Evolutionary conservation across 306 rosid species (phyloP).

Genomic region (Quercus agrifolia): DNA sequence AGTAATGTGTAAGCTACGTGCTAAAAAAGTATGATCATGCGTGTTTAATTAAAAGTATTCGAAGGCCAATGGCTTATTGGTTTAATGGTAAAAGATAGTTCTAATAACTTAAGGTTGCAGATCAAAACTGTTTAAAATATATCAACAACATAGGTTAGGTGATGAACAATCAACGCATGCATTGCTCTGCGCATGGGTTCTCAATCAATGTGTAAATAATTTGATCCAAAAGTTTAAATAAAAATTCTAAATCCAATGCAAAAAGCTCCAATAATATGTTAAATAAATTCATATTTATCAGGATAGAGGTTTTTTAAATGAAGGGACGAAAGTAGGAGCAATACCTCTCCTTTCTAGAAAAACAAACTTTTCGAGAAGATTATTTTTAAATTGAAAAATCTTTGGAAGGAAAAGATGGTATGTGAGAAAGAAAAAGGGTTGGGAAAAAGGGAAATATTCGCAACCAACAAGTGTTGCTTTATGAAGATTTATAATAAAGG

Average conservation of each 20-base stretch:
- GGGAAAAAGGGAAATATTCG: constrained; percentile 51
- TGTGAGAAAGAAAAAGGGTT: constrained; percentile 13
- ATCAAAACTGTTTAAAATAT: no score
- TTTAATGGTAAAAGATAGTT: neutral
- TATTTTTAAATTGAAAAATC: constrained; percentile 7
- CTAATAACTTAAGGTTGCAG: neutral
- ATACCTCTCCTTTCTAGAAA: constrained; percentile 27
- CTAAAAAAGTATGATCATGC: neutral
- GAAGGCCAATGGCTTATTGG: neutral
- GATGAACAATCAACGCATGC: neutral
- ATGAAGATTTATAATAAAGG: constrained; percentile 33
- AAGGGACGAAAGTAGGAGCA: constrained; percentile 38
- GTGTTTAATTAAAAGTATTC: neutral
- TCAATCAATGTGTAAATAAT: neutral
- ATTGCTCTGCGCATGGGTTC: no score
- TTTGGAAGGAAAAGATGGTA: neutral
- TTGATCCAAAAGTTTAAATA: neutral
- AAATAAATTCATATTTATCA: constrained; percentile 29
- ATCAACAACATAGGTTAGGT: neutral
- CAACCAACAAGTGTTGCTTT: constrained; percentile 44
- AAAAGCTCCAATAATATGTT: neutral
- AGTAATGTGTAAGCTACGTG: neutral
- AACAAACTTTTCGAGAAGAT: constrained; percentile 32
- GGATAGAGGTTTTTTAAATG: constrained; percentile 22
- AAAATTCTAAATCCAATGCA: neutral